Conservation (phyloP, 1,139 yeast genomes). For the Hyphopichia fennica region DNA sequence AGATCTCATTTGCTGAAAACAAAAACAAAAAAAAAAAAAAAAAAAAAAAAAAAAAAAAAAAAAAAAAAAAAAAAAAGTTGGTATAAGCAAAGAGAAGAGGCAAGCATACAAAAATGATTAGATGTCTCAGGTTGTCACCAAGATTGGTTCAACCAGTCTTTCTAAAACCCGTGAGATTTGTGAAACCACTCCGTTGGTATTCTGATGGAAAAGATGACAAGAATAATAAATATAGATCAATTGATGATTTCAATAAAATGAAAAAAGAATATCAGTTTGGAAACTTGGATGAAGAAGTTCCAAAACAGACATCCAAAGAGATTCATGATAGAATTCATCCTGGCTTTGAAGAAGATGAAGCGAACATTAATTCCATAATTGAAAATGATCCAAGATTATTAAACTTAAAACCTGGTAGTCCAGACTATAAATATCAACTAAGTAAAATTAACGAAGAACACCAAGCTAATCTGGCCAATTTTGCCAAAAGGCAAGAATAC, state of each 20-base stretch:
- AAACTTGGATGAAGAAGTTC: conserved; percentile 22
- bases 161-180: not conserved
- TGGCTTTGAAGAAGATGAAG: conserved; percentile 11
- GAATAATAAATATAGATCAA: conserved; percentile 13
- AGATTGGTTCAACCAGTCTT: not conserved
- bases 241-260: conserved; percentile 41
- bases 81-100: no score
- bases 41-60: not conserved
- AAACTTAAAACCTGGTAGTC: conserved; percentile 30
- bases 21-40: not conserved
- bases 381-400: conserved; percentile 36
- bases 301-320: conserved; percentile 11
- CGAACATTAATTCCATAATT: conserved; percentile 23
- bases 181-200: no score
- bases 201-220: conserved; percentile 5
- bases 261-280: conserved; percentile 39
- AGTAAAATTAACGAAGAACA: conserved; percentile 29
- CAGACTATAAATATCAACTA: conserved; percentile 40
- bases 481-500: conserved; percentile 24
- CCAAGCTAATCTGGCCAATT: conserved; percentile 19
- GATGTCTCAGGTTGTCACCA: not conserved
- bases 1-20: not conserved
- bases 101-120: not conserved
- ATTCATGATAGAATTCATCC: conserved; percentile 9
- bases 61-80: not conserved